Conservation (phyloP, 805 yeast genomes). For the Candida ovalis region DNA sequence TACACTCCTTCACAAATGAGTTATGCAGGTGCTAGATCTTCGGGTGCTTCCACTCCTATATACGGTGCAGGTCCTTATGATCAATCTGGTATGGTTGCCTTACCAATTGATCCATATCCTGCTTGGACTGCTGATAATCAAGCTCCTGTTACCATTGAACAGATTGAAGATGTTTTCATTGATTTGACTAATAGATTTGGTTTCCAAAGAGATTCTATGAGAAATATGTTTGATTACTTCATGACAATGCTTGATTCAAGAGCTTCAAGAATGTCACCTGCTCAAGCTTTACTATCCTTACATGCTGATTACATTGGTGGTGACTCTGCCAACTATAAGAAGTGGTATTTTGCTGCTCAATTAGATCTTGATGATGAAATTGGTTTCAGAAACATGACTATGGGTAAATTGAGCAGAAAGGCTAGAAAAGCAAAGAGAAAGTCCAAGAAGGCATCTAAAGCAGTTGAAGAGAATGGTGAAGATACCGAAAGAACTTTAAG, state of each 20-base stretch:
- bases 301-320: constrained; percentile 91
- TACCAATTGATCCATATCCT: constrained; percentile 93
- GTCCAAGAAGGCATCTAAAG: constrained; percentile 71
- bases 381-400: constrained; percentile 76
- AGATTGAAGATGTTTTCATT: constrained; percentile 81
- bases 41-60: constrained; percentile 94
- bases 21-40: constrained; percentile 80
- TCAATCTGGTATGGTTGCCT: constrained; percentile 50
- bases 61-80: constrained; percentile 38
- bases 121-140: constrained; percentile 98
- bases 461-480: constrained; percentile 61
- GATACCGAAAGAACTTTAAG: constrained; percentile 55
- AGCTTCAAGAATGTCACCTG: constrained; percentile 85
- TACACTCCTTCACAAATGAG: constrained; percentile 81
- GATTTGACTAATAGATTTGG: constrained; percentile 82
- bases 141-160: constrained; percentile 80
- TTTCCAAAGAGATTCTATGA: constrained; percentile 89
- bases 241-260: constrained; percentile 82
- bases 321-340: constrained; percentile 78
- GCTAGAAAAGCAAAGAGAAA: constrained; percentile 79
- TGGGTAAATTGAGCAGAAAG: constrained; percentile 73
- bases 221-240: constrained; percentile 85
- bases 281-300: constrained; percentile 75
- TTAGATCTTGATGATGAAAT: constrained; percentile 80
- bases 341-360: constrained; percentile 88